Percentiles rank a stretch among this genome's conserved stretches.
Evolutionary conservation across 768 basidiomycete species (phyloP).

Genomic region (Solioccasus polychromus): DNA sequence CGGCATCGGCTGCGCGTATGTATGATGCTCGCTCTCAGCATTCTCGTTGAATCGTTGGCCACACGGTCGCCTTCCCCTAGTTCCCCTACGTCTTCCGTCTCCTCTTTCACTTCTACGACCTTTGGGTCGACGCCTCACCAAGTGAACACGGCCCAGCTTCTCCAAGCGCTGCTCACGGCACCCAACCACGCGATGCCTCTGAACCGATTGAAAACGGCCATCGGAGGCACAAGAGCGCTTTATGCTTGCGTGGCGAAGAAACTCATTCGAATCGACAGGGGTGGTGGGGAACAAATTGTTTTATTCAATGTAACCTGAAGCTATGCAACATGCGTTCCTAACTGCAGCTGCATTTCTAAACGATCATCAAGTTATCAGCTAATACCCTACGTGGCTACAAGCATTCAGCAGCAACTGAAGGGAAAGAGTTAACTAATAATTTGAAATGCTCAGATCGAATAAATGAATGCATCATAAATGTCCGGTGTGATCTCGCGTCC

Average conservation of each 20-base stretch:
- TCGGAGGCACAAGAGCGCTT: constrained; percentile 60
- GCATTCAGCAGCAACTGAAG: too few species aligned
- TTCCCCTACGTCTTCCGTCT: constrained; percentile 59
- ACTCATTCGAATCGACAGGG: constrained; percentile 72
- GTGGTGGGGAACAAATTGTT: constrained; percentile 71
- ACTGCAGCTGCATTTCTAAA: too few species aligned
- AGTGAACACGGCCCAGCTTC: constrained; percentile 65
- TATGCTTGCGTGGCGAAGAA: constrained; percentile 83
- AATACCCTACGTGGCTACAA: too few species aligned
- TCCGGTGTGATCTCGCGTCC: too few species aligned
- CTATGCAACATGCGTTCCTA: background rate
- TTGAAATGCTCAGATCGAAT: too few species aligned
- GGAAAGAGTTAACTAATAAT: too few species aligned
- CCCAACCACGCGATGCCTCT: constrained; percentile 58
- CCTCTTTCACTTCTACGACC: constrained; percentile 39
- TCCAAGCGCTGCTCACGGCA: constrained; percentile 54
- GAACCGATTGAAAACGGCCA: constrained; percentile 56
- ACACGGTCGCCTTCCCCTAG: constrained; percentile 46
- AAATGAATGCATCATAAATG: too few species aligned
- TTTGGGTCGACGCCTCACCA: constrained; percentile 61
- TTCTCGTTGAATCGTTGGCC: constrained; percentile 56
- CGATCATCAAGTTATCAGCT: too few species aligned
- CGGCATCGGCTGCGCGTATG: background rate
- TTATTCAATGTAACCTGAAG: constrained; percentile 52
- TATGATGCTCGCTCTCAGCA: constrained; percentile 33